A percentile compares a stretch with the other conserved stretches of the same genome.
Conservation (phyloP, 306 rosid species). For the Psophocarpus tetragonolobus region DNA sequence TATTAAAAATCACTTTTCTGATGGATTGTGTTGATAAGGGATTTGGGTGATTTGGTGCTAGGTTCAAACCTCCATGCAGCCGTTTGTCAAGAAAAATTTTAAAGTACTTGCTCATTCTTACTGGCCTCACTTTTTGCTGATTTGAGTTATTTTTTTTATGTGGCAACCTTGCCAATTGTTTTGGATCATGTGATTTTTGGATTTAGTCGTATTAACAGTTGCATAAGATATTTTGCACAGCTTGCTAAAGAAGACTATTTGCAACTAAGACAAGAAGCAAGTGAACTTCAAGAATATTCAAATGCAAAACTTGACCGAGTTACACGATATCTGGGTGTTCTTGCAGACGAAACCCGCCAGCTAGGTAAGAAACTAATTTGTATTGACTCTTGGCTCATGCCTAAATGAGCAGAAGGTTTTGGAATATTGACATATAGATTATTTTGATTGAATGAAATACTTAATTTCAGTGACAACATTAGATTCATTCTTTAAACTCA, state of each 20-base stretch:
- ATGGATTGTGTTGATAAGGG: conserved; percentile 3
- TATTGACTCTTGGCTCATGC: conserved; percentile 4
- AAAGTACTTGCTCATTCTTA: conserved; percentile 13
- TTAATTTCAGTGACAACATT: conserved; percentile 17
- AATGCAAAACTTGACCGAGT: conserved; percentile 94
- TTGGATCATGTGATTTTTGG: background rate
- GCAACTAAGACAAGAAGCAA: conserved; percentile 86
- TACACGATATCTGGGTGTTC: conserved; percentile 93
- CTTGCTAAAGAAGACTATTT: conserved; percentile 85
- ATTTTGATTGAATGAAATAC: conserved; percentile 21
- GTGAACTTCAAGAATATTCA: conserved; percentile 89
- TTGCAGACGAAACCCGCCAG: conserved; percentile 78
- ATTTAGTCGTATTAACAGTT: conserved; percentile 37
- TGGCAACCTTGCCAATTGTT: conserved; percentile 16
- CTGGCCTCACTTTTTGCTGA: background rate
- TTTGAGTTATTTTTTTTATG: conserved; percentile 13
- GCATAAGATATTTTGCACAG: conserved; percentile 55
- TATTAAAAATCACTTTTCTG: background rate
- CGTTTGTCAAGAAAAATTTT: background rate
- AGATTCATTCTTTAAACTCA: conserved; percentile 15
- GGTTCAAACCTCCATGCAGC: background rate
- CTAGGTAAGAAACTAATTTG: conserved; percentile 58
- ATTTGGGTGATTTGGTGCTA: conserved; percentile 21
- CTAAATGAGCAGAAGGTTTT: conserved; percentile 17
- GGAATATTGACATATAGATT: conserved; percentile 1